phyloP scores from a whole-genome alignment of 306 rosid species.

The Vigna nakashimae region DNA sequence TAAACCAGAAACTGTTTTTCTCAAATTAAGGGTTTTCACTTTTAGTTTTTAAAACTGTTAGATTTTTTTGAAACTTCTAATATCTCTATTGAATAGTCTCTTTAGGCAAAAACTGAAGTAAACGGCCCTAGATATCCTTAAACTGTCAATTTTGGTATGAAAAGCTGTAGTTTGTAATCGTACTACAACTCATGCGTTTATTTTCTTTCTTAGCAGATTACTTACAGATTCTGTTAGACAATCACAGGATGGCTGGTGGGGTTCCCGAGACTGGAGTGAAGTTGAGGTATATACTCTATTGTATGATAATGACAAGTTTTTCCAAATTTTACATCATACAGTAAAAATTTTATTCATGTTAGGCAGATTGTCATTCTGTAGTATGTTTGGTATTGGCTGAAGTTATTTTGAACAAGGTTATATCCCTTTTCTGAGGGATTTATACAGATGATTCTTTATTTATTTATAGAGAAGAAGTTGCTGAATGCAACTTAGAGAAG shows the following conservation, averaged over 20 bases:
- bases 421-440: not conserved
- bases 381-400: constrained; percentile 26
- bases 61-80: not conserved
- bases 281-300: constrained; percentile 75
- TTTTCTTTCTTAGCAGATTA: constrained; percentile 54
- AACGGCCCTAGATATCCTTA: not conserved
- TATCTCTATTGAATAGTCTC: not conserved
- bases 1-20: not conserved
- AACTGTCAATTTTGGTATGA: not conserved
- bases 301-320: not conserved
- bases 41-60: too few species aligned
- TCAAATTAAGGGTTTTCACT: not conserved
- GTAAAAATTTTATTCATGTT: constrained; percentile 9
- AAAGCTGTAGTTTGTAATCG: constrained; percentile 11
- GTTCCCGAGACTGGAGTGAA: constrained; percentile 78
- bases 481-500: constrained; percentile 8
- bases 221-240: constrained; percentile 82
- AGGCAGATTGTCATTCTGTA: not conserved
- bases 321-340: not conserved
- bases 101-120: not conserved
- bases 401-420: not conserved
- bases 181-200: not conserved
- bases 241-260: constrained; percentile 81
- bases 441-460: not conserved
- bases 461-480: not conserved